Base-by-base conservation (phyloP, 305 asterid species). In the Fraxinus albicans region DNA sequence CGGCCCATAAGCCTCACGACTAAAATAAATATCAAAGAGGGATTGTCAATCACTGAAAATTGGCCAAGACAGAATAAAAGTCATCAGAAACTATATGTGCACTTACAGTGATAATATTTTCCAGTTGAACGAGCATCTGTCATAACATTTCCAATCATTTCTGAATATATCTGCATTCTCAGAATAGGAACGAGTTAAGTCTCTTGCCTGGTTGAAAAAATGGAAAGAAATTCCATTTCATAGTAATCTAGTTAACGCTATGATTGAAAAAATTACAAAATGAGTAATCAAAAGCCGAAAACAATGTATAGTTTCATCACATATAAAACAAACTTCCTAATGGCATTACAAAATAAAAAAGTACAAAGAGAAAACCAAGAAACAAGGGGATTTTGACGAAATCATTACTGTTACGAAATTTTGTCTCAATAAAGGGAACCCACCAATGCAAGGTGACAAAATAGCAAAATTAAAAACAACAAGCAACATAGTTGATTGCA, bases 61-160 rank as follows among this genome's bases (percentile, higher is more conserved):
- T 40, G 17, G 19, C 77, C 67, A 79, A 42, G 25, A 31, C 29
- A 69, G 50, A 27, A 34, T 23, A 79, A 29, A 69, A 31, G 17
- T 29, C 38, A 69, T 13, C 19, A 31, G 29, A 40, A 80, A 83
- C 42, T 75, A 31, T 73, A 44, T 58, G 8, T 19, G 55, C 4
- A 79, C 96, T 88, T 85, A 93, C 97, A 93, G 40, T 93, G 97
- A 38, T 93, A 93, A 74, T 93, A 93, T 88, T 93, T 92, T 80
- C 96, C 95, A 55, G 96, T 92, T 73, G 96, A 93, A 27, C 94
- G 97, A 84, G 94, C 96, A 92, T 93, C 97, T 55, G 89, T 53
- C 97, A 93, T 93, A 15, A 93, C 93, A 78, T 93, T 91, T 78
- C 96, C 96, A 76, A 93, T 92, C 96, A 92, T 92, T 89, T 93